Evolutionary conservation across 78 protist genomes (phyloP).

Genomic region (Tieghemostelium lacteum): DNA sequence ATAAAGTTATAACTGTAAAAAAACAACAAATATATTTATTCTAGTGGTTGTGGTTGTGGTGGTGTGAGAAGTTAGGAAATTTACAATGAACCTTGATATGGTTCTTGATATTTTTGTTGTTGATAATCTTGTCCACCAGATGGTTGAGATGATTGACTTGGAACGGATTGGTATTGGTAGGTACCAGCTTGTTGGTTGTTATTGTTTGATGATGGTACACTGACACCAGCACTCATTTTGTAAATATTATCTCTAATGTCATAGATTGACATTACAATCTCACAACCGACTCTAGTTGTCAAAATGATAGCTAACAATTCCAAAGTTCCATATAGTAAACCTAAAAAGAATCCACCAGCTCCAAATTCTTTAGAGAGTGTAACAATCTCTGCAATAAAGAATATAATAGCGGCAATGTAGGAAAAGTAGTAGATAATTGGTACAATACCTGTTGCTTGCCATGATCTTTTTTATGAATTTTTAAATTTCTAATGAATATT

Average conservation of each 20-base stretch:
- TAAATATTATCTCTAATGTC: constrained; percentile 59
- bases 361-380: neutral
- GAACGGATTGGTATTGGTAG: neutral
- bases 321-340: constrained; percentile 4
- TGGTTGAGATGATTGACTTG: neutral
- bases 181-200: neutral
- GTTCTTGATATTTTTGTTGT: constrained; percentile 53
- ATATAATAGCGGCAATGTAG: constrained; percentile 19
- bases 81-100: constrained; percentile 46
- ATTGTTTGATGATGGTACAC: neutral
- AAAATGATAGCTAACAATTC: constrained; percentile 16
- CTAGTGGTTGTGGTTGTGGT: too few species aligned
- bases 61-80: too few species aligned
- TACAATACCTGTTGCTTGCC: constrained; percentile 74
- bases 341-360: constrained; percentile 78
- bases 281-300: constrained; percentile 22
- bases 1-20: too few species aligned
- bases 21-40: too few species aligned
- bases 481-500: too few species aligned
- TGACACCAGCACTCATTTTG: neutral
- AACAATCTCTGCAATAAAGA: constrained; percentile 26
- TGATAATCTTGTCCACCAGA: neutral
- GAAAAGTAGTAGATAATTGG: constrained; percentile 46
- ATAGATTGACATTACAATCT: constrained; percentile 31
- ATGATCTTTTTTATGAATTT: constrained; percentile 12